These are phyloP conservation scores for Auriscalpium vulgare DNA, from an alignment of 768 basidiomycete species.

Conservation along the genomic window DNA sequence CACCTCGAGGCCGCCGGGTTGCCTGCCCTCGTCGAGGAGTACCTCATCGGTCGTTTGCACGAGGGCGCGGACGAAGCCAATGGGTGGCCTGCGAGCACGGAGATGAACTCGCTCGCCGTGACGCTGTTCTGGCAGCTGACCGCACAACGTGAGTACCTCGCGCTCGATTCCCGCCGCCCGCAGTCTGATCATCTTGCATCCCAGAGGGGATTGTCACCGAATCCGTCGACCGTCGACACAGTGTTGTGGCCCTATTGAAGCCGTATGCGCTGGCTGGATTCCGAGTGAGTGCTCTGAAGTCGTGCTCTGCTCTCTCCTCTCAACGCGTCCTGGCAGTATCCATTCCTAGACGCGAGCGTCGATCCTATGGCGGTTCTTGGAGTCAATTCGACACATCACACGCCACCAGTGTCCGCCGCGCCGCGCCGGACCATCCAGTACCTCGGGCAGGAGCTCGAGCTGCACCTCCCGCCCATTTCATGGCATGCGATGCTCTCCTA, in stretches of 20 bases:
- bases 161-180: background rate
- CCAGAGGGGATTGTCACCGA: slow-evolving; percentile 9
- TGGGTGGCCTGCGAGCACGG: slow-evolving; percentile 10
- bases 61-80: slow-evolving; percentile 1
- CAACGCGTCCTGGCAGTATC: slow-evolving; percentile 5
- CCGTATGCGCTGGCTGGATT: slow-evolving; percentile 11
- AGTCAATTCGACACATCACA: background rate
- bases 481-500: slow-evolving; percentile 9
- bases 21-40: slow-evolving; percentile 4
- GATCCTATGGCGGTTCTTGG: slow-evolving; percentile 3
- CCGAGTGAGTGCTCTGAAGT: slow-evolving; percentile 5
- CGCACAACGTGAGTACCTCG: slow-evolving; percentile 1
- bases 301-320: background rate
- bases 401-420: background rate
- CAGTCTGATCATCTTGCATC: background rate
- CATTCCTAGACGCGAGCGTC: slow-evolving; percentile 8
- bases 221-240: slow-evolving; percentile 6
- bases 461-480: slow-evolving; percentile 8
- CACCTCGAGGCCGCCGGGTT: slow-evolving; percentile 5
- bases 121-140: slow-evolving; percentile 16
- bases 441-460: background rate
- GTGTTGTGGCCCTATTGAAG: slow-evolving; percentile 3
- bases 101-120: slow-evolving; percentile 9
- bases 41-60: slow-evolving; percentile 3
- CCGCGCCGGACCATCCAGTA: slow-evolving; percentile 1